A percentile compares a stretch with the other conserved stretches of the same genome.
Evolutionary conservation across 768 basidiomycete genomes (phyloP).

Genomic region (Boletus vermiculosoides): DNA sequence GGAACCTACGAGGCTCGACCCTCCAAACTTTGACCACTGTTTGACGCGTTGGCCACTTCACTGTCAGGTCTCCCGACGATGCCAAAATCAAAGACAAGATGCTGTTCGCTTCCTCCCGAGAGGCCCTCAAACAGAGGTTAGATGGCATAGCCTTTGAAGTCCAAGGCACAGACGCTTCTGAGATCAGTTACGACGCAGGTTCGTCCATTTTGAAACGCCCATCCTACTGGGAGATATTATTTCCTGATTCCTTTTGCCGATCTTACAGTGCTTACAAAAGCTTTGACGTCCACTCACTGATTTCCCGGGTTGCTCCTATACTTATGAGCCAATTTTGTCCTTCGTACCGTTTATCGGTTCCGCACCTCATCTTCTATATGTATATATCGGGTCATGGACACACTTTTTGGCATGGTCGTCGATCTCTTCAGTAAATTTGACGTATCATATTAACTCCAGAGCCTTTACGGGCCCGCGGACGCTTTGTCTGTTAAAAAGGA

Average conservation of each 20-base stretch:
- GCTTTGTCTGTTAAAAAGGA: not conserved
- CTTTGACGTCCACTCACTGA: conserved; percentile 16
- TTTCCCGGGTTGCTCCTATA: not conserved
- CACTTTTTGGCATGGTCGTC: not conserved
- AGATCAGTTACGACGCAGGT: conserved; percentile 75
- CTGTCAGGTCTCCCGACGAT: conserved; percentile 76
- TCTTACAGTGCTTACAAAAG: conserved; percentile 22
- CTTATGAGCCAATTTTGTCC: not conserved
- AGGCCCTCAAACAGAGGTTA: conserved; percentile 69
- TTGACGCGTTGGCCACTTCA: not conserved
- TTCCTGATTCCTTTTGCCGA: not conserved
- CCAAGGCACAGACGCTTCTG: conserved; percentile 77
- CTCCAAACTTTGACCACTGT: too few species aligned
- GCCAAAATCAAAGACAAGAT: conserved; percentile 91
- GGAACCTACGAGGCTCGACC: not conserved
- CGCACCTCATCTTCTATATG: not conserved
- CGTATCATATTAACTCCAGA: not conserved
- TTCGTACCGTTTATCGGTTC: not conserved
- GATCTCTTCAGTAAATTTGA: conserved; percentile 1
- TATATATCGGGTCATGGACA: not conserved
- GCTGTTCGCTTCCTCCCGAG: conserved; percentile 86
- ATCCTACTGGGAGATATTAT: not conserved
- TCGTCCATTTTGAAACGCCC: conserved; percentile 23
- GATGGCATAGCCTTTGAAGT: conserved; percentile 79
- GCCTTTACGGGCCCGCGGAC: not conserved